Conservation (phyloP, 2,329 filamentous ascomycete genomes). For the Trichoderma atroviride region DNA sequence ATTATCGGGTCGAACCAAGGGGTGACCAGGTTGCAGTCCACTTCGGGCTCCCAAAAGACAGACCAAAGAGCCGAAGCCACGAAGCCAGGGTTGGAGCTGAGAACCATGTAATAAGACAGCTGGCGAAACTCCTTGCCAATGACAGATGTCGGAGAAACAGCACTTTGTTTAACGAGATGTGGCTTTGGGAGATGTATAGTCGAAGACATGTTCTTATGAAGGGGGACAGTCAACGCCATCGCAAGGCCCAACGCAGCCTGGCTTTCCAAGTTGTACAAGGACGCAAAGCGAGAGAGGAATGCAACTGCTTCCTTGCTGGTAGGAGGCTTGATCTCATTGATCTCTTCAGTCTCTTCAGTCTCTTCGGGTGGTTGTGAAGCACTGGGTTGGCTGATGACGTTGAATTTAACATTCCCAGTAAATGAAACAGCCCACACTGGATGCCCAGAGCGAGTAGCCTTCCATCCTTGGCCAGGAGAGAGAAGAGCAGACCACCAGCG, state of each 20-base stretch:
- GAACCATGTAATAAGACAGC: conserved; percentile 16
- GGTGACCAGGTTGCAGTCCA: conserved; percentile 25
- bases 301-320: conserved; percentile 12
- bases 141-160: background rate
- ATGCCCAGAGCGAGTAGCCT: background rate
- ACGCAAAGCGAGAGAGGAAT: conserved; percentile 27
- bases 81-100: conserved; percentile 23
- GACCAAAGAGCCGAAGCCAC: conserved; percentile 23
- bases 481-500: conserved; percentile 25
- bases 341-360: background rate
- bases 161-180: background rate
- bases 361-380: background rate
- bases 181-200: conserved; percentile 9
- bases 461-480: conserved; percentile 21
- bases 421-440: conserved; percentile 5
- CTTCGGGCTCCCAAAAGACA: conserved; percentile 23
- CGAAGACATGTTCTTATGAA: conserved; percentile 19
- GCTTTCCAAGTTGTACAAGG: conserved; percentile 13
- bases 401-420: conserved; percentile 6
- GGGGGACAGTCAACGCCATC: conserved; percentile 21
- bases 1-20: conserved; percentile 18
- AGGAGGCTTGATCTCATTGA: background rate
- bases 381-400: background rate
- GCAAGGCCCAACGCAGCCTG: conserved; percentile 10
- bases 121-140: background rate